These are phyloP conservation scores for Vitis amurensis DNA, from an alignment of 164 flowering plant genomes.

Conservation along the genomic window DNA sequence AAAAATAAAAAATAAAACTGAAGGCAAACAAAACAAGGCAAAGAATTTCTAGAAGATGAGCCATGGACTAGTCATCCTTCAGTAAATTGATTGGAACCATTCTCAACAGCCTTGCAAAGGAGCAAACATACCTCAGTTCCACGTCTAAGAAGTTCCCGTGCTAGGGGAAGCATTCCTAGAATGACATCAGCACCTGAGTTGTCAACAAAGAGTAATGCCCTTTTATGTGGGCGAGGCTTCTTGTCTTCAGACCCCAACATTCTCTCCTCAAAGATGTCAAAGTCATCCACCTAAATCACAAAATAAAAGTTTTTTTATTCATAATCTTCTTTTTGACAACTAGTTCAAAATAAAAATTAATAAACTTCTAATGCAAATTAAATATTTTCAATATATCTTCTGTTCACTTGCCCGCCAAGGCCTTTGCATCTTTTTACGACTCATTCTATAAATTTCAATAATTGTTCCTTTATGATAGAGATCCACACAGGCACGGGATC, in stretches of 20 bases:
- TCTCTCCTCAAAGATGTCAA: conserved; percentile 78
- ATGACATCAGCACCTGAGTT: conserved; percentile 97
- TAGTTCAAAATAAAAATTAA: neutral
- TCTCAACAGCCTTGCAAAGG: conserved; percentile 1
- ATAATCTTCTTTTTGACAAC: neutral
- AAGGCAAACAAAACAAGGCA: neutral
- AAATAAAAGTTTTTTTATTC: neutral
- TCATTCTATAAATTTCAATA: conserved; percentile 97
- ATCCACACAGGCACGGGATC: conserved; percentile 99
- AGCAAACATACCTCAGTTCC: conserved; percentile 82
- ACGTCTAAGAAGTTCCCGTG: conserved; percentile 91
- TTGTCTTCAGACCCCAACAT: conserved; percentile 77
- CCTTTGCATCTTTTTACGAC: conserved; percentile 95
- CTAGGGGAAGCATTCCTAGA: conserved; percentile 97
- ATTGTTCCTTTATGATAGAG: conserved; percentile 97
- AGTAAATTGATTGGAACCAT: neutral
- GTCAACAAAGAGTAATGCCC: conserved; percentile 97
- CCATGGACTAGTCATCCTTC: neutral
- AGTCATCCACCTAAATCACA: conserved; percentile 83
- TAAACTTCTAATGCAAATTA: neutral
- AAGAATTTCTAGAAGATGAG: neutral
- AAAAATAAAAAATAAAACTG: neutral
- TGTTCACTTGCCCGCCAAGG: conserved; percentile 85
- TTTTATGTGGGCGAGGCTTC: conserved; percentile 60
- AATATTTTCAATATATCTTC: neutral